A percentile compares a stretch with the other conserved stretches of the same genome.
Evolutionary conservation across 23 red algal genomes (phyloP).

Genomic region (Cyanidiococcus yangmingshanensis): DNA sequence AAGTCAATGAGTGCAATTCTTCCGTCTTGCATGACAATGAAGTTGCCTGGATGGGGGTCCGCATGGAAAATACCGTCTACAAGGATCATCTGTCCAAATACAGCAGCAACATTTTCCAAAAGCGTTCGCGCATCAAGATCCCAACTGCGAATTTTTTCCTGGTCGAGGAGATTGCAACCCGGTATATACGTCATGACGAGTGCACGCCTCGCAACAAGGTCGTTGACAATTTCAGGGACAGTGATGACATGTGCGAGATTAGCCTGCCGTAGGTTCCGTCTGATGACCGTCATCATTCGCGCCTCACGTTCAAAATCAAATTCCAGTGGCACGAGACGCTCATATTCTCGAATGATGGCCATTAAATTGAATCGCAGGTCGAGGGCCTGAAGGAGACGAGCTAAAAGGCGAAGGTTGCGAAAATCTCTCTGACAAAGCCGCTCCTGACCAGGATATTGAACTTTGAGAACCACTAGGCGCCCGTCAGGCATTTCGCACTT

Average conservation of each 20-base stretch:
- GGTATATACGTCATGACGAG: slow-evolving; percentile 81
- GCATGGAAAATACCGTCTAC: slow-evolving; percentile 80
- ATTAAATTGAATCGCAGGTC: slow-evolving; percentile 81
- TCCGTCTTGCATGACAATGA: slow-evolving; percentile 62
- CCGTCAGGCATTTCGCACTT: slow-evolving; percentile 51
- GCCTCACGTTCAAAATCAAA: slow-evolving; percentile 94
- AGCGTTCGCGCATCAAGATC: slow-evolving; percentile 38
- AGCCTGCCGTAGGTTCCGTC: slow-evolving; percentile 42
- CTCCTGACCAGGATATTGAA: slow-evolving; percentile 79
- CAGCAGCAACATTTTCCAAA: slow-evolving; percentile 48
- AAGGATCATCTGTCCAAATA: slow-evolving; percentile 81
- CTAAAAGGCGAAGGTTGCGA: slow-evolving; percentile 64
- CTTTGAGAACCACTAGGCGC: slow-evolving; percentile 58
- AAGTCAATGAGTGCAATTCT: slow-evolving; percentile 84
- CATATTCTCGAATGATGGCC: slow-evolving; percentile 71
- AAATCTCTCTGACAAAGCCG: slow-evolving; percentile 63
- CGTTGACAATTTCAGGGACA: slow-evolving; percentile 41
- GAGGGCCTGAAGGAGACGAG: slow-evolving; percentile 57
- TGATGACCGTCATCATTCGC: slow-evolving; percentile 65
- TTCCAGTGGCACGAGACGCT: slow-evolving; percentile 71
- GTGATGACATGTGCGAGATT: slow-evolving; percentile 46
- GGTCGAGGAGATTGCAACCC: slow-evolving; percentile 38
- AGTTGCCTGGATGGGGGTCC: slow-evolving; percentile 50
- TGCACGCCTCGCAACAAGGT: slow-evolving; percentile 56
- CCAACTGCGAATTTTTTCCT: slow-evolving; percentile 34